Evolutionary conservation across 2,329 filamentous ascomycete species (phyloP), one percentile per base, ranked within the genome.

Genomic region (Curvularia sp.): DNA sequence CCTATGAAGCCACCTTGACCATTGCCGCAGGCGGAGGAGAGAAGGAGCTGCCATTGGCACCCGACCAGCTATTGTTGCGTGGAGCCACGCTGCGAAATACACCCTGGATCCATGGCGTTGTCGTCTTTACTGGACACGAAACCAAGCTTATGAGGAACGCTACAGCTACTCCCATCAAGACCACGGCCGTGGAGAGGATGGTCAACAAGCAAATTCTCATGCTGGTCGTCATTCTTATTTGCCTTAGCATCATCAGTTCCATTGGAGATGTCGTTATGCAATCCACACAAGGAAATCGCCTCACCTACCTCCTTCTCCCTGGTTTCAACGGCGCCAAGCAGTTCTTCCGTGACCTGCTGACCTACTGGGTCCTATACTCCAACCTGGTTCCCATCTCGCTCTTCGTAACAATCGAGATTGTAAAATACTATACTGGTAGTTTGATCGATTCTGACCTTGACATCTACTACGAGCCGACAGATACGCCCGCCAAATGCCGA

Each of bases 101-200:
- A 1, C 94, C 93, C 28, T 99, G 95, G 94, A 88, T 98, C 48
- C 92, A 99, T 75, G 95, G 94, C 38, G 86, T 96, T 18, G 95
- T 99, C 53, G 94, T 99, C 15, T 99, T 98, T 72, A 97, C 92
- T 2, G 95, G 95, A 50, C 95, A 99, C 78, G 95, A 99, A 80
- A 98, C 95, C 6, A 99, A 99, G 79, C 85, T 99, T 63, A 98
- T 99, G 95, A 89, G 95, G 68, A 99, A 99, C 75, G 96, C 95
- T 18, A 99, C 94, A 3, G 94, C 94, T 4, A 90, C 95, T 1
- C 96, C 95, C 5, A 99, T 99, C 80, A 99, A 99, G 82, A 90
- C 94, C 55, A 99, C 95, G 34, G 94, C 93, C 67, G 94, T 99
- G 6, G 95, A 99, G 79, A 87, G 89, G 62, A 91, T 96, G 82